phyloP scores from a whole-genome alignment of 306 rosid species.

The Astragalus membranaceus region DNA sequence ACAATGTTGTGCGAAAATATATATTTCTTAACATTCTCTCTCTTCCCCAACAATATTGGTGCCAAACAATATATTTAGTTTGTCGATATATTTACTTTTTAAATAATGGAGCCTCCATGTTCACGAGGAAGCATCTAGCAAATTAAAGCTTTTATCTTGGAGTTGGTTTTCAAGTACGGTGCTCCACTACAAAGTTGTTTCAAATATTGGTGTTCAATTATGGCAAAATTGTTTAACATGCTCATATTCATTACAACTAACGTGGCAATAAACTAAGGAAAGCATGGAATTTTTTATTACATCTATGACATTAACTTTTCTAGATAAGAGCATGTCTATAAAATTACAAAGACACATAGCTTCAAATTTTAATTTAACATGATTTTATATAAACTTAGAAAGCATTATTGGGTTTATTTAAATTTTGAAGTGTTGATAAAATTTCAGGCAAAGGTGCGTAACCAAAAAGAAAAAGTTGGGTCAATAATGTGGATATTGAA shows the following conservation, averaged over 20 bases:
- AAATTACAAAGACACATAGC: not conserved
- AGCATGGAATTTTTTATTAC: not conserved
- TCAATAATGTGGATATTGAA: conserved; percentile 23
- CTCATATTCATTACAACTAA: not conserved
- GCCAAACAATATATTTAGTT: no score
- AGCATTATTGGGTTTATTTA: not conserved
- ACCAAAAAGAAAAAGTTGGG: conserved; percentile 40
- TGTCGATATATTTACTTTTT: no score
- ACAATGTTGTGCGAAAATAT: no score
- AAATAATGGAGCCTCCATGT: no score
- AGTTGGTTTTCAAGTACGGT: no score
- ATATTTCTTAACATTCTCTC: no score
- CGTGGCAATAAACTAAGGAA: not conserved
- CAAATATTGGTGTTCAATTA: not conserved
- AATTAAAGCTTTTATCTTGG: no score
- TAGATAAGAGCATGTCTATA: not conserved
- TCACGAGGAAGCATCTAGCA: no score
- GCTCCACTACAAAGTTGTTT: no score
- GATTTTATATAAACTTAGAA: conserved; percentile 6
- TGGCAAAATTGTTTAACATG: not conserved
- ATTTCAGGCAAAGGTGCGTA: conserved; percentile 53
- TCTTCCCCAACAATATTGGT: no score
- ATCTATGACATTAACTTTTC: not conserved
- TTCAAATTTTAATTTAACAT: not conserved
- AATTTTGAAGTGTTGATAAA: not conserved